Percentiles rank a stretch among this genome's conserved stretches.
phyloP scores from a whole-genome alignment of 2,329 filamentous ascomycete genomes.

The Calonectria pauciramosa region DNA sequence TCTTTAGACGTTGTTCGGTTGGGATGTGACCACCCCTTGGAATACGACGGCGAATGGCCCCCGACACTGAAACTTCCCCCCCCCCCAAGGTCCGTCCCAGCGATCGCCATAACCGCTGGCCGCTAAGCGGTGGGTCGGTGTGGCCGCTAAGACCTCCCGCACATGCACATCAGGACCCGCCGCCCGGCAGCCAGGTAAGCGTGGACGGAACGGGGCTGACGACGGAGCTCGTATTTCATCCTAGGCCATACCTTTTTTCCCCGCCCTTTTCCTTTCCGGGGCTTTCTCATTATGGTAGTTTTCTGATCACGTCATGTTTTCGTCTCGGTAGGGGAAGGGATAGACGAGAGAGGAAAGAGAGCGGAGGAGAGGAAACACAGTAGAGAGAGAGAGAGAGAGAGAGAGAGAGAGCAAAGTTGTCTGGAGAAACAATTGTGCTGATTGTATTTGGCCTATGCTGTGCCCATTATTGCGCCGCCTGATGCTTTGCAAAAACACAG shows the following conservation, averaged over 20 bases:
- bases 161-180: neutral
- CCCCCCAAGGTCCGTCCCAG: neutral
- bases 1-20: neutral
- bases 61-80: neutral
- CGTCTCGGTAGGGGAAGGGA: no score
- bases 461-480: neutral
- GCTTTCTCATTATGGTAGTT: neutral
- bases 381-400: neutral
- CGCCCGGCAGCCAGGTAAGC: neutral
- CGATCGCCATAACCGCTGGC: neutral
- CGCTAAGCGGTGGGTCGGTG: neutral
- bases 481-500: conserved; percentile 1
- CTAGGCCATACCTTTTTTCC: neutral
- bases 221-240: conserved; percentile 6
- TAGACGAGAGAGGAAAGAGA: no score
- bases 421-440: neutral
- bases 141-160: neutral
- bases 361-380: neutral
- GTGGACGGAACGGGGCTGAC: neutral
- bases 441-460: neutral
- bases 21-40: neutral
- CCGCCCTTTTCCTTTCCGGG: neutral
- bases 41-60: neutral
- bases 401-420: neutral
- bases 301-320: neutral